These are phyloP conservation scores for Penicillium oxalicum DNA, from an alignment of 2,329 filamentous ascomycete genomes.

Conservation along the genomic window DNA sequence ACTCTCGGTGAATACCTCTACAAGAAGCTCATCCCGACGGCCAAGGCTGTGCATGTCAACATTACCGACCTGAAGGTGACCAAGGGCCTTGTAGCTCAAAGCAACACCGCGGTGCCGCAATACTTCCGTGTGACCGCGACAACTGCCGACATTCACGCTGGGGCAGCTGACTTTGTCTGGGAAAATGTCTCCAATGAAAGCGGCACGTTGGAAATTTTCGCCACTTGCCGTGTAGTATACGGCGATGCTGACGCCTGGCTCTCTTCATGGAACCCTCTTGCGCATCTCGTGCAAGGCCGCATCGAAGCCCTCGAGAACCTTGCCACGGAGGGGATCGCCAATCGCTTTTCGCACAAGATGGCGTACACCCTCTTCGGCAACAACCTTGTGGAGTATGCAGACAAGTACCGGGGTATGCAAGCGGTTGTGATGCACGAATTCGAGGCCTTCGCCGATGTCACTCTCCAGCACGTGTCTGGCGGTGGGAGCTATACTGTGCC, in stretches of 20 bases:
- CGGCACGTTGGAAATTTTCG: not conserved
- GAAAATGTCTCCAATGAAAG: not conserved
- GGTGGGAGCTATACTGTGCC: conserved; percentile 25
- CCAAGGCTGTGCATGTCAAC: not conserved
- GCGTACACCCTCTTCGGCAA: conserved; percentile 34
- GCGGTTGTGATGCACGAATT: conserved; percentile 33
- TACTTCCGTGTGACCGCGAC: not conserved
- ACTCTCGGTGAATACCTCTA: not conserved
- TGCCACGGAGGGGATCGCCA: conserved; percentile 23
- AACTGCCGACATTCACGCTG: not conserved
- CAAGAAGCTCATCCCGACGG: not conserved
- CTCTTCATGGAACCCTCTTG: not conserved
- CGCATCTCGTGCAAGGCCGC: conserved; percentile 20
- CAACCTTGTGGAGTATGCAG: conserved; percentile 30
- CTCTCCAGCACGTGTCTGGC: conserved; percentile 18
- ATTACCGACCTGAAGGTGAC: not conserved
- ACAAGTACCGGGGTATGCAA: conserved; percentile 32
- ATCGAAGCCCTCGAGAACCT: conserved; percentile 14
- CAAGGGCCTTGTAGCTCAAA: not conserved
- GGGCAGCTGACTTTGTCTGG: not conserved
- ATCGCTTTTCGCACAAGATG: conserved; percentile 28
- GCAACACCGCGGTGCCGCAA: not conserved
- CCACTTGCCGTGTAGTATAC: not conserved
- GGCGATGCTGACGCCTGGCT: not conserved
- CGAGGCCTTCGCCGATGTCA: conserved; percentile 32